Conservation (phyloP, 371 early-diverging fungal species). For the Mucor mucedo region DNA sequence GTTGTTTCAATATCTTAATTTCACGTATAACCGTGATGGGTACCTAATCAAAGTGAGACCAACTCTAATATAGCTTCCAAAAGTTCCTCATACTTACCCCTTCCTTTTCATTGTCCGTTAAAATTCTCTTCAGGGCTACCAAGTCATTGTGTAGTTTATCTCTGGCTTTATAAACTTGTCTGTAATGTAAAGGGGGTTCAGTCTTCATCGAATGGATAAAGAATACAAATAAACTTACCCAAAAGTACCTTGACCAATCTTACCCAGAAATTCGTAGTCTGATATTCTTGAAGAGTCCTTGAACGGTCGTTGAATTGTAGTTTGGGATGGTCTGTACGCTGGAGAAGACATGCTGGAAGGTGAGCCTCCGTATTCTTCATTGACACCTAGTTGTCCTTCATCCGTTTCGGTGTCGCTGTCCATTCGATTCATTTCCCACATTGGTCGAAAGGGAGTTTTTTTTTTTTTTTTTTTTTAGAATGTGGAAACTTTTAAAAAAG, state of each 20-base stretch:
- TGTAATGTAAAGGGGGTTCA: conserved; percentile 20
- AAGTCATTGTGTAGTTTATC: conserved; percentile 70
- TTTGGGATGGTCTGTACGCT: not conserved
- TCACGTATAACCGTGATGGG: conserved; percentile 97
- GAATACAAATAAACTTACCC: conserved; percentile 61
- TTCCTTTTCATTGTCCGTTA: conserved; percentile 93
- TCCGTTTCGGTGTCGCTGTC: too few relatives aligned
- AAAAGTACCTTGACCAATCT: conserved; percentile 96
- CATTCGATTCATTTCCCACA: too few relatives aligned
- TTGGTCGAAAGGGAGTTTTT: too few relatives aligned
- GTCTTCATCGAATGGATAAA: not conserved
- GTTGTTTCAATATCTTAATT: conserved; percentile 85
- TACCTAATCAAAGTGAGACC: conserved; percentile 48
- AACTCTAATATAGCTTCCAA: not conserved
- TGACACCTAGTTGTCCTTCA: too few relatives aligned
- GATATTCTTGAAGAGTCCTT: conserved; percentile 68
- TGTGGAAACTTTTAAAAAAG: too few relatives aligned
- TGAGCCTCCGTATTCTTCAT: too few relatives aligned
- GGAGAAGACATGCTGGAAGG: too few relatives aligned
- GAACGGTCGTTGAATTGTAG: conserved; percentile 31
- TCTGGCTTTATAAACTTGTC: conserved; percentile 88
- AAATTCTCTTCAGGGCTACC: conserved; percentile 91
- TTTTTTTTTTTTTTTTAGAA: too few relatives aligned
- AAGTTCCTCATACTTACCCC: conserved; percentile 43
- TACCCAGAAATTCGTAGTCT: conserved; percentile 77